Percentiles rank a stretch among this genome's conserved stretches.
Conservation (phyloP, 1,284 basidiomycete genomes). For the Melampsora americana region DNA sequence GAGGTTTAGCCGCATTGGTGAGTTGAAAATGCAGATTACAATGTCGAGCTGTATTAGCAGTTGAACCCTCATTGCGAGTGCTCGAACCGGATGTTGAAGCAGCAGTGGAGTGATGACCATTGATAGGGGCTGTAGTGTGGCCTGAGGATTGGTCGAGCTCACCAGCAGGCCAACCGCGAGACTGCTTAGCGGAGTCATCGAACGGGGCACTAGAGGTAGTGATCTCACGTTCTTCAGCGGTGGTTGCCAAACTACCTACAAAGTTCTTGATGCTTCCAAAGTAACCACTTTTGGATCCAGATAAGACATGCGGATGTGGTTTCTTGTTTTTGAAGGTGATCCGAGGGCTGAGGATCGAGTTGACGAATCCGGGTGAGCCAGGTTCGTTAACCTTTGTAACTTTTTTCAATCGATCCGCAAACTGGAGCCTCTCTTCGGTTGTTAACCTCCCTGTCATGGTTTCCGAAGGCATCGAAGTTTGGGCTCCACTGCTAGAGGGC, state of each 20-base stretch:
- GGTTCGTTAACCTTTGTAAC: conserved; percentile 7
- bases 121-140: neutral
- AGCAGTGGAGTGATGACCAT: neutral
- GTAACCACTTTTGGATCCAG: conserved; percentile 12
- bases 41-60: neutral
- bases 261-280: conserved; percentile 35
- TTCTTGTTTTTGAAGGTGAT: conserved; percentile 28
- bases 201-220: too few species aligned
- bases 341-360: conserved; percentile 32
- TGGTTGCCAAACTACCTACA: conserved; percentile 6
- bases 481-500: neutral
- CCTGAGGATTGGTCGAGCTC: neutral
- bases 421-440: conserved; percentile 11
- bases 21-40: conserved; percentile 1
- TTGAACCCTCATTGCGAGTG: neutral
- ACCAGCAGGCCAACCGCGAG: too few species aligned
- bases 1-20: neutral
- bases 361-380: neutral
- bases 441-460: neutral
- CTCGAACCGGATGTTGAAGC: neutral
- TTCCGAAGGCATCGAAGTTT: neutral
- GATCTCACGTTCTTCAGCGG: too few species aligned
- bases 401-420: conserved; percentile 18
- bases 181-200: neutral
- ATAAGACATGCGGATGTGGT: neutral